Conservation (phyloP, 768 basidiomycete genomes). For the Leucocoprinus sp. region DNA sequence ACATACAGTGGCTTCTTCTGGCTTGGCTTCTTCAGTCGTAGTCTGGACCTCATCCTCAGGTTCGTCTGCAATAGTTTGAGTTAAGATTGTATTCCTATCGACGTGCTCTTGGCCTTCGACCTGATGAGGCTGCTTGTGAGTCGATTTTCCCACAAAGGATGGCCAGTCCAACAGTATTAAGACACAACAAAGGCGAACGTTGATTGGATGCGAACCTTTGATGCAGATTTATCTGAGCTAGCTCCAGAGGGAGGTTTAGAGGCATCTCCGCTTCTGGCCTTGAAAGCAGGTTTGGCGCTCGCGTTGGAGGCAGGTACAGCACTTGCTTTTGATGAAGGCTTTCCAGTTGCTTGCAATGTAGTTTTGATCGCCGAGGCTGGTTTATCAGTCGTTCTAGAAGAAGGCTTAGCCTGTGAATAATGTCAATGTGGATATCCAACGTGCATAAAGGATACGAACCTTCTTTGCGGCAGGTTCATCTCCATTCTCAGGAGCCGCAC, state of each 20-base stretch:
- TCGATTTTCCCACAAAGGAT: conserved; percentile 12
- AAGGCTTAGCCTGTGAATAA: conserved; percentile 31
- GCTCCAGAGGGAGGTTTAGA: conserved; percentile 55
- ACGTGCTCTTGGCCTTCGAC: conserved; percentile 32
- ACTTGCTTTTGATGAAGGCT: conserved; percentile 20
- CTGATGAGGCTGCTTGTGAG: conserved; percentile 18
- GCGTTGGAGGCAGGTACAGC: conserved; percentile 36
- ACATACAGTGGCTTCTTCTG: conserved; percentile 11
- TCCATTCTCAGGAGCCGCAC: conserved; percentile 25
- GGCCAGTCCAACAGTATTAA: conserved; percentile 5
- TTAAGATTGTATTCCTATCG: conserved; percentile 24
- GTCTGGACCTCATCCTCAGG: conserved; percentile 36
- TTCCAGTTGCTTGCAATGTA: conserved; percentile 15
- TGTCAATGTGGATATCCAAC: background rate
- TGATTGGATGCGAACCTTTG: conserved; percentile 36
- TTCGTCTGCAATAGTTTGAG: conserved; percentile 50
- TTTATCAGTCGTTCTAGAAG: conserved; percentile 32
- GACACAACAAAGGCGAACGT: conserved; percentile 2
- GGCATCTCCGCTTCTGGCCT: conserved; percentile 31
- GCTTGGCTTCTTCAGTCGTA: conserved; percentile 17
- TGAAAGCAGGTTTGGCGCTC: conserved; percentile 34
- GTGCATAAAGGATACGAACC: conserved; percentile 25
- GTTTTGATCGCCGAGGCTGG: conserved; percentile 34
- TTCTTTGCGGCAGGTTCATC: conserved; percentile 56
- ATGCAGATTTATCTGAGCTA: conserved; percentile 54